phyloP scores from a whole-genome alignment of 108 stramenopile genomes.

The Conticribra guillardii region DNA sequence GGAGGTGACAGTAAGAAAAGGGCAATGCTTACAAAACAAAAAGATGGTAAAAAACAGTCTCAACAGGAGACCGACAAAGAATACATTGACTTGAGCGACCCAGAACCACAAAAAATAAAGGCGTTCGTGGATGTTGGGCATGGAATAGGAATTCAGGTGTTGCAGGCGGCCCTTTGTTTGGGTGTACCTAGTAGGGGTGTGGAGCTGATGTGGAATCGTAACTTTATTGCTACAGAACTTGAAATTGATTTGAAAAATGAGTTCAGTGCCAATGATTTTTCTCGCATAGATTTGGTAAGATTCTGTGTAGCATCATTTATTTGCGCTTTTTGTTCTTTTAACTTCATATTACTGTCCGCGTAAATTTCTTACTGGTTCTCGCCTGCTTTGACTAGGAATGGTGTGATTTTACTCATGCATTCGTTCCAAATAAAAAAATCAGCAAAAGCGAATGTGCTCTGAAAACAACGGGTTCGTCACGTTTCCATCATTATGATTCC shows the following conservation, averaged over 20 bases:
- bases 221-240: conserved; percentile 7
- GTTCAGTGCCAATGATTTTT: not conserved
- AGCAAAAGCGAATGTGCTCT: not conserved
- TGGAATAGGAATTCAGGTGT: conserved; percentile 30
- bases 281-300: not conserved
- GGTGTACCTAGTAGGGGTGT: conserved; percentile 20
- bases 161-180: conserved; percentile 22
- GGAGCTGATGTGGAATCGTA: conserved; percentile 24
- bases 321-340: not conserved
- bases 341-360: too few relatives aligned
- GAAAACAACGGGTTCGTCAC: not conserved
- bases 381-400: not conserved
- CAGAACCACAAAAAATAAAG: conserved; percentile 10
- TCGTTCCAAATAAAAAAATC: not conserved
- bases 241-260: conserved; percentile 1
- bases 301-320: too few relatives aligned
- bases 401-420: conserved; percentile 16
- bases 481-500: not conserved
- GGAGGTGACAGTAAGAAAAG: too few relatives aligned
- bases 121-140: conserved; percentile 32
- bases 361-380: not conserved
- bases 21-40: too few relatives aligned
- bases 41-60: too few relatives aligned
- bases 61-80: too few relatives aligned
- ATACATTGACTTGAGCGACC: not conserved